These are phyloP conservation scores for Malassezia pachydermatis DNA, from an alignment of 1,284 basidiomycete genomes.

Conservation along the genomic window DNA sequence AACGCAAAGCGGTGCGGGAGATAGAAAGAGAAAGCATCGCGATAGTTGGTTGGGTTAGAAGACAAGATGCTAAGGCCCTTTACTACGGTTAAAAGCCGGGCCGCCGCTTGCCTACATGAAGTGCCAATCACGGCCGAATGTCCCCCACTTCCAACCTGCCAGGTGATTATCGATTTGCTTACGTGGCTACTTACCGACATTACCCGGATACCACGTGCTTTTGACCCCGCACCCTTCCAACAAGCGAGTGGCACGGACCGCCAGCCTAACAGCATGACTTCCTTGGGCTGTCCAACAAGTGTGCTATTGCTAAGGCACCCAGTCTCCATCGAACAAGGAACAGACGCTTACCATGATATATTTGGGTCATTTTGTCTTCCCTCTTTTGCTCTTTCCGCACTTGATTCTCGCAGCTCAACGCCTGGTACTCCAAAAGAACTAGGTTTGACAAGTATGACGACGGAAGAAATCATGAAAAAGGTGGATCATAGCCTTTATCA, in stretches of 20 bases:
- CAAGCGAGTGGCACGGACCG: constrained; percentile 11
- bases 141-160: no score
- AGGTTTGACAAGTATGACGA: no score
- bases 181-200: no score
- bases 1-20: constrained; percentile 37
- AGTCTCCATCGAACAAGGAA: constrained; percentile 36
- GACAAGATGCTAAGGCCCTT: no score
- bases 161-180: no score
- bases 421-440: constrained; percentile 28
- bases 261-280: background rate
- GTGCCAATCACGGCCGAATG: no score
- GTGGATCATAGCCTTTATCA: constrained; percentile 8
- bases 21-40: constrained; percentile 43
- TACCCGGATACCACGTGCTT: no score
- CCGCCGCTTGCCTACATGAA: no score
- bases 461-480: background rate
- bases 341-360: constrained; percentile 44
- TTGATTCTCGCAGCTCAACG: constrained; percentile 39
- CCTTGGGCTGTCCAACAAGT: constrained; percentile 15
- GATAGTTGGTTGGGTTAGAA: background rate
- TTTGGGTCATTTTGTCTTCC: constrained; percentile 45
- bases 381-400: constrained; percentile 36
- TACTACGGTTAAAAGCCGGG: no score
- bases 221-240: no score
- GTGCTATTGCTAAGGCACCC: constrained; percentile 40